phyloP scores from a whole-genome alignment of 768 basidiomycete species.

The Stropharia rugosoannulata region DNA sequence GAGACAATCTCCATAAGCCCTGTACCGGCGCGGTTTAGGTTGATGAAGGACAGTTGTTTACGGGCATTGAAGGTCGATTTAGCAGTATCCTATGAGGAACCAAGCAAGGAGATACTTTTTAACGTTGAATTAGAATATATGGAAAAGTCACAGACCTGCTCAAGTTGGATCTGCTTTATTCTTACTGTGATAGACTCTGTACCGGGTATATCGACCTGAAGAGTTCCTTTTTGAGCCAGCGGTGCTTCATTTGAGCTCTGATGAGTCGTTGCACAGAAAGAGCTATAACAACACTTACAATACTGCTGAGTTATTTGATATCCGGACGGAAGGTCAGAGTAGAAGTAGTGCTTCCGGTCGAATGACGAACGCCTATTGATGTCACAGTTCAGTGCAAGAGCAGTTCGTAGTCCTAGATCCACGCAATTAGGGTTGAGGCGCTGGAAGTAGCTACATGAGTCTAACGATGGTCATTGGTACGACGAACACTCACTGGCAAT shows the following conservation, averaged over 20 bases:
- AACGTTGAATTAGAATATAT: neutral
- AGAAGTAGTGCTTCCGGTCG: constrained; percentile 98
- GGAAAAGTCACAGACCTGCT: constrained; percentile 63
- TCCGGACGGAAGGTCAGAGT: constrained; percentile 89
- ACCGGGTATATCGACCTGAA: constrained; percentile 44
- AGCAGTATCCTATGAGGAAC: constrained; percentile 72
- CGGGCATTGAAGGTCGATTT: constrained; percentile 69
- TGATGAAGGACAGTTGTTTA: constrained; percentile 59
- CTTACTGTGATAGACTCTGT: constrained; percentile 49
- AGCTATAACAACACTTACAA: constrained; percentile 39
- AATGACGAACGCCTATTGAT: constrained; percentile 78
- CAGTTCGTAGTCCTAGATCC: constrained; percentile 76
- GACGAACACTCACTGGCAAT: constrained; percentile 64
- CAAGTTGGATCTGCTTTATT: constrained; percentile 92
- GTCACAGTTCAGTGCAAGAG: constrained; percentile 67
- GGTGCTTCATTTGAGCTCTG: constrained; percentile 53
- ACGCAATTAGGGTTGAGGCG: constrained; percentile 69
- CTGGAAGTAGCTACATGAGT: constrained; percentile 27
- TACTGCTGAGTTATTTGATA: constrained; percentile 99
- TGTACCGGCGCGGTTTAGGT: constrained; percentile 88
- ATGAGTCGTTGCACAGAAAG: neutral
- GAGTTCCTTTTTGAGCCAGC: constrained; percentile 64
- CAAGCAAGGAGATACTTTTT: neutral
- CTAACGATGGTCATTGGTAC: neutral
- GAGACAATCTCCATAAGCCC: constrained; percentile 97